Evolutionary conservation across 768 basidiomycete species (phyloP).

Genomic region (Tulasnella sp.): DNA sequence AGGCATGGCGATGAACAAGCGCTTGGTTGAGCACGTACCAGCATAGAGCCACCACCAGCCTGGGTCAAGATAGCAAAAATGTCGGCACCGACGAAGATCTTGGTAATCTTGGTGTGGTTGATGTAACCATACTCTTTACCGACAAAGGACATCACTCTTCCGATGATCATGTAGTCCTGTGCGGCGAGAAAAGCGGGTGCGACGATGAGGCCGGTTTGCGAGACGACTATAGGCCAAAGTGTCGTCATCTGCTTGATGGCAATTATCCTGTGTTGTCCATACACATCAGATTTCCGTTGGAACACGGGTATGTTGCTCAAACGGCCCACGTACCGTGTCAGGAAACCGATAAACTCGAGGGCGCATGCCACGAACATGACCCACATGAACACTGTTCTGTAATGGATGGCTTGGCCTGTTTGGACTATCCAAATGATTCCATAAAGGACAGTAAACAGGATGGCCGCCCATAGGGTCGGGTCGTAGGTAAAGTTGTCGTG

Average conservation of each 20-base stretch:
- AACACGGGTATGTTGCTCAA: neutral
- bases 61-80: constrained; percentile 34
- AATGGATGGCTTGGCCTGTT: constrained; percentile 11
- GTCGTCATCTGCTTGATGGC: constrained; percentile 28
- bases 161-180: constrained; percentile 36
- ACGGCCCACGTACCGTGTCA: constrained; percentile 1
- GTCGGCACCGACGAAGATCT: constrained; percentile 35
- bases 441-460: constrained; percentile 25
- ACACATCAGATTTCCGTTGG: neutral
- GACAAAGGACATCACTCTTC: constrained; percentile 35
- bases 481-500: constrained; percentile 7
- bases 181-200: constrained; percentile 37
- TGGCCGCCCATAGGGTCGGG: constrained; percentile 1
- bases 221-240: constrained; percentile 24
- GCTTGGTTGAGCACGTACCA: too few relatives aligned
- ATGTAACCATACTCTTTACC: constrained; percentile 26
- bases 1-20: too few relatives aligned
- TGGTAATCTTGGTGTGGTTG: constrained; percentile 33
- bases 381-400: constrained; percentile 18
- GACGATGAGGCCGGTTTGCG: constrained; percentile 32
- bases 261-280: neutral
- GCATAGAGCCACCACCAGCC: constrained; percentile 31
- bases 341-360: constrained; percentile 22
- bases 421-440: neutral
- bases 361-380: constrained; percentile 15